Evolutionary conservation across 1,284 basidiomycete genomes (phyloP).

Genomic region (Leccinum solheimii): DNA sequence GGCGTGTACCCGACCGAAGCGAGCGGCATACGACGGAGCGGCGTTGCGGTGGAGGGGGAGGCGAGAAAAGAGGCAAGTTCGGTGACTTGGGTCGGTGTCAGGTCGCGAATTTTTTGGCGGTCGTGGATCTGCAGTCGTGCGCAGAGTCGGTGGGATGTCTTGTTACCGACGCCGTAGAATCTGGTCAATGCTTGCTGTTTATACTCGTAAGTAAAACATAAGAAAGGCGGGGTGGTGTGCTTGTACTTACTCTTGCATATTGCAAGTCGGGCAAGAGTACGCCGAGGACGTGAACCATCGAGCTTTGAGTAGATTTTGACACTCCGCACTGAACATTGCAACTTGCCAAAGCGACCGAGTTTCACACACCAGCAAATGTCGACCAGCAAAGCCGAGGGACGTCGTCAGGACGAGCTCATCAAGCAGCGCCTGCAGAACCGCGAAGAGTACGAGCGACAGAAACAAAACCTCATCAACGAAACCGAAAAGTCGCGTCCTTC

Average conservation of each 20-base stretch:
- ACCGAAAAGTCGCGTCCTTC: constrained; percentile 84
- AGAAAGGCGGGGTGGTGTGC: neutral
- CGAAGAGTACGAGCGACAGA: constrained; percentile 88
- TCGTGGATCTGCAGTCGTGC: constrained; percentile 88
- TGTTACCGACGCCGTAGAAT: constrained; percentile 82
- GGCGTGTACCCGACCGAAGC: constrained; percentile 54
- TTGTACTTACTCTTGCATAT: constrained; percentile 58
- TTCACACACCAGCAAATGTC: constrained; percentile 50
- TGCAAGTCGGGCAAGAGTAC: constrained; percentile 70
- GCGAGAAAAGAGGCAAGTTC: constrained; percentile 86
- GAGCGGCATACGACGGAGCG: constrained; percentile 61
- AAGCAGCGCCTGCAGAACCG: constrained; percentile 83
- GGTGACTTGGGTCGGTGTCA: constrained; percentile 81
- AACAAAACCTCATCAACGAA: constrained; percentile 77
- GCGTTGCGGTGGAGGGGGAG: constrained; percentile 70
- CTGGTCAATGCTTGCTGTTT: constrained; percentile 79
- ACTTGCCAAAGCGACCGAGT: constrained; percentile 1
- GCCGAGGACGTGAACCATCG: constrained; percentile 79
- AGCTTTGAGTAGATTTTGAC: constrained; percentile 20
- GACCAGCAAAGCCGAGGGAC: constrained; percentile 66
- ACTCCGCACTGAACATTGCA: constrained; percentile 29
- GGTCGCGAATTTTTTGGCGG: constrained; percentile 70
- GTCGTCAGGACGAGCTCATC: constrained; percentile 74
- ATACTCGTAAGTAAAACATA: constrained; percentile 5
- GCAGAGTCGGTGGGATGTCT: constrained; percentile 77